Evolutionary conservation across 1,284 basidiomycete genomes (phyloP).

Genomic region (Leccinum holopus): DNA sequence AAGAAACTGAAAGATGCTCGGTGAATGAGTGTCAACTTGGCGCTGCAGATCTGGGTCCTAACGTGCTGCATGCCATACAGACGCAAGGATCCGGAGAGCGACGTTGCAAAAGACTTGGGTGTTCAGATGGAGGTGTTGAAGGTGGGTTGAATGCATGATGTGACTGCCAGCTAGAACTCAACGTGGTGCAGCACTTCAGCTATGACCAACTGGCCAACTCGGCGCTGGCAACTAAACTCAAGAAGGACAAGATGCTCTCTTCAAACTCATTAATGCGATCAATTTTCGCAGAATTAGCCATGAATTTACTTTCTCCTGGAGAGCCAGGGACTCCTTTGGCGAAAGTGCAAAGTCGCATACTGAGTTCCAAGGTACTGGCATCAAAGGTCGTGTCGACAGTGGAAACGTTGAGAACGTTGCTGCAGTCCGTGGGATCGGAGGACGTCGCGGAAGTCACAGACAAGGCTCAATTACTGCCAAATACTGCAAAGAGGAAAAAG

Average conservation of each 20-base stretch:
- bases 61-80: slow-evolving; percentile 29
- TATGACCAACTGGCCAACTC: slow-evolving; percentile 59
- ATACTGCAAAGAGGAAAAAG: slow-evolving; percentile 12
- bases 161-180: slow-evolving; percentile 1
- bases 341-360: slow-evolving; percentile 71
- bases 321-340: slow-evolving; percentile 45
- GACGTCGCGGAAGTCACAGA: neutral
- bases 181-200: slow-evolving; percentile 50
- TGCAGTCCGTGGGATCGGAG: slow-evolving; percentile 31
- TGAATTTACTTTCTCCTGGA: slow-evolving; percentile 33
- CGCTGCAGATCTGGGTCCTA: neutral
- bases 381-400: slow-evolving; percentile 57
- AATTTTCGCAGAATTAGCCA: slow-evolving; percentile 44
- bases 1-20: slow-evolving; percentile 78
- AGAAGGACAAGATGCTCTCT: slow-evolving; percentile 65
- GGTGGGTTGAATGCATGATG: slow-evolving; percentile 38
- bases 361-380: slow-evolving; percentile 76
- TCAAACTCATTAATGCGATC: slow-evolving; percentile 47
- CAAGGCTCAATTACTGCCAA: neutral
- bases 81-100: slow-evolving; percentile 39
- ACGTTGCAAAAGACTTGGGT: slow-evolving; percentile 56
- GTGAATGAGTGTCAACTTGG: slow-evolving; percentile 38
- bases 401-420: slow-evolving; percentile 45
- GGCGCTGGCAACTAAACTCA: slow-evolving; percentile 68
- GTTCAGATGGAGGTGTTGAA: slow-evolving; percentile 69